Evolutionary conservation across 2,329 filamentous ascomycete genomes (phyloP).

Genomic region (Alternaria viburni): DNA sequence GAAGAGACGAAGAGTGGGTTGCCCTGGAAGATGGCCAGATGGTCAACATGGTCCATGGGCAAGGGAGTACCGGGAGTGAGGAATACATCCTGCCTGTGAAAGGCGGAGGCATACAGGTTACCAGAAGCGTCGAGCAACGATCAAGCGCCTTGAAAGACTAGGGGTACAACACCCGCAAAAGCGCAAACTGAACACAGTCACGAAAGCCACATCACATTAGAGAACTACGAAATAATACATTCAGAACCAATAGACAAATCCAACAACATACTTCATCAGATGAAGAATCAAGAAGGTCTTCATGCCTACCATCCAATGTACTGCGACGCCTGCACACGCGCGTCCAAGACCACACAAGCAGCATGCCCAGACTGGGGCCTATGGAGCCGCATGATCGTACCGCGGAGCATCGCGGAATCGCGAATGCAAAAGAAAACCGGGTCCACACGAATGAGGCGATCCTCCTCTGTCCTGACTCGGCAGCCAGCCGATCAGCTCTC

Average conservation of each 20-base stretch:
- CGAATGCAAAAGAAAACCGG: not conserved
- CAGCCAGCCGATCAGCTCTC: not conserved
- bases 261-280: not conserved
- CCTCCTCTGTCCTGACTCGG: not conserved
- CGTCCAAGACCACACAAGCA: not conserved
- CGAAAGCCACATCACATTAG: not conserved
- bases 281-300: not conserved
- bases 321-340: not conserved
- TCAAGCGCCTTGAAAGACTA: slow-evolving; percentile 1
- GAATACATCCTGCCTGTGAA: slow-evolving; percentile 6
- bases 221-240: not conserved
- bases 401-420: not conserved
- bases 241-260: not conserved
- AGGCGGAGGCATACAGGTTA: slow-evolving; percentile 4
- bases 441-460: not conserved
- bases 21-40: slow-evolving; percentile 4
- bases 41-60: slow-evolving; percentile 7
- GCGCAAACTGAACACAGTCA: not conserved
- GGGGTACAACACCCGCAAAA: not conserved
- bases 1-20: slow-evolving; percentile 13
- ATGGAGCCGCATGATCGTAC: not conserved
- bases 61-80: slow-evolving; percentile 4
- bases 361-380: not conserved
- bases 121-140: slow-evolving; percentile 8
- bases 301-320: not conserved